Conservation (phyloP, 2,329 filamentous ascomycete genomes). For the Calonectria henricotiae region DNA sequence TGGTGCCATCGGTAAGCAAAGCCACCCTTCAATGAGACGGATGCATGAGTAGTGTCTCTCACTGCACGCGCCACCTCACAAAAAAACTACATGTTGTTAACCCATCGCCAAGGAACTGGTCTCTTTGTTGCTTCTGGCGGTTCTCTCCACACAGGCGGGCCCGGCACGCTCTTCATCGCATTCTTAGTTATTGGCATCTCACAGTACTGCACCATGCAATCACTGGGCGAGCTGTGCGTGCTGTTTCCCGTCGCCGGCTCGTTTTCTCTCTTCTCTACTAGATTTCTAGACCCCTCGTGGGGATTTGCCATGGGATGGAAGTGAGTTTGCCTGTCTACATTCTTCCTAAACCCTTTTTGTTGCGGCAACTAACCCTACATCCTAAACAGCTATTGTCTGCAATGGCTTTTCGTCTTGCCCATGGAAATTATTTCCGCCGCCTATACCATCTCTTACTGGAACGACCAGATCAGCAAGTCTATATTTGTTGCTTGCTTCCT, state of each 20-base stretch:
- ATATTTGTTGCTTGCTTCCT: constrained; percentile 90
- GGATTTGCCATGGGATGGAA: constrained; percentile 98
- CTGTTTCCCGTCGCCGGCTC: constrained; percentile 92
- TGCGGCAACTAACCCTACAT: constrained; percentile 9
- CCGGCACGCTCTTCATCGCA: constrained; percentile 82
- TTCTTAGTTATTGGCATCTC: constrained; percentile 86
- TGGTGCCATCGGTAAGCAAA: constrained; percentile 81
- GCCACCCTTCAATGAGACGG: background rate
- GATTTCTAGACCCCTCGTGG: constrained; percentile 96
- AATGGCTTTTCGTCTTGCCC: constrained; percentile 88
- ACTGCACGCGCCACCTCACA: background rate
- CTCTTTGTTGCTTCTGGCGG: constrained; percentile 89
- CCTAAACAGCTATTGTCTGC: constrained; percentile 80
- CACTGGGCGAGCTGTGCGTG: constrained; percentile 91
- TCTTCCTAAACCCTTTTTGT: background rate
- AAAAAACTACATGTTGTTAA: constrained; percentile 3
- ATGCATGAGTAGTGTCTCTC: background rate
- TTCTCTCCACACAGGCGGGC: constrained; percentile 80
- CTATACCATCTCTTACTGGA: constrained; percentile 88
- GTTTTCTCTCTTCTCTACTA: constrained; percentile 91
- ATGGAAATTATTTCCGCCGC: constrained; percentile 90
- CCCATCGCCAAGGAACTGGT: constrained; percentile 75
- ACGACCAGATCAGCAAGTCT: constrained; percentile 73
- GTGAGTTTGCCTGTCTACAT: constrained; percentile 61
- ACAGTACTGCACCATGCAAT: constrained; percentile 93